phyloP scores from a whole-genome alignment of 495 filamentous ascomycete genomes.

The Aspergillus cavernicola region DNA sequence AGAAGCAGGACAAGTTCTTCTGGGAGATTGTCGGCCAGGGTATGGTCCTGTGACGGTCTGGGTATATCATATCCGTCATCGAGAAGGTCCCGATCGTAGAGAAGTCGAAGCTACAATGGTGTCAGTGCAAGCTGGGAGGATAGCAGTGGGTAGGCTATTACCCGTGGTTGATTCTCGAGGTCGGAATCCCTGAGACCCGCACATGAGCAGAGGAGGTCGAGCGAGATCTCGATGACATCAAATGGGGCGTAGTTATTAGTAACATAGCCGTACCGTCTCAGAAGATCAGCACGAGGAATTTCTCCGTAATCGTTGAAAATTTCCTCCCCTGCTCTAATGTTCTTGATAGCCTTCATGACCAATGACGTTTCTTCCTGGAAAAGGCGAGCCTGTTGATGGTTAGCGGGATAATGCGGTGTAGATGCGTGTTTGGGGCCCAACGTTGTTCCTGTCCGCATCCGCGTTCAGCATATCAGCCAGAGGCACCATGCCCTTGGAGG shows the following conservation, averaged over 20 bases:
- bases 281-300: slow-evolving; percentile 73
- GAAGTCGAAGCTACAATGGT: slow-evolving; percentile 36
- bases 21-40: slow-evolving; percentile 37
- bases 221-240: slow-evolving; percentile 78
- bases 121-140: neutral
- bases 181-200: slow-evolving; percentile 40
- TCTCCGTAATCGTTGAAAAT: slow-evolving; percentile 91
- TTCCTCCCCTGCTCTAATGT: slow-evolving; percentile 68
- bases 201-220: slow-evolving; percentile 50
- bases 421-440: slow-evolving; percentile 24
- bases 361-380: slow-evolving; percentile 64
- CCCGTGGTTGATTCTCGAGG: slow-evolving; percentile 40
- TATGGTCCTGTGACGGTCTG: slow-evolving; percentile 29
- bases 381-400: slow-evolving; percentile 50
- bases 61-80: slow-evolving; percentile 55
- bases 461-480: slow-evolving; percentile 92
- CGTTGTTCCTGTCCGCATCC: slow-evolving; percentile 79
- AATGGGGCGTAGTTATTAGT: slow-evolving; percentile 69
- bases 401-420: slow-evolving; percentile 11
- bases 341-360: slow-evolving; percentile 62
- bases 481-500: slow-evolving; percentile 82
- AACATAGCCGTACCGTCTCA: slow-evolving; percentile 86
- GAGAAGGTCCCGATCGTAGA: slow-evolving; percentile 47
- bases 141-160: slow-evolving; percentile 22
- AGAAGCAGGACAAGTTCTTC: slow-evolving; percentile 50